Evolutionary conservation across 2,329 filamentous ascomycete genomes (phyloP).

Genomic region (Pseudogymnoascus sp.): DNA sequence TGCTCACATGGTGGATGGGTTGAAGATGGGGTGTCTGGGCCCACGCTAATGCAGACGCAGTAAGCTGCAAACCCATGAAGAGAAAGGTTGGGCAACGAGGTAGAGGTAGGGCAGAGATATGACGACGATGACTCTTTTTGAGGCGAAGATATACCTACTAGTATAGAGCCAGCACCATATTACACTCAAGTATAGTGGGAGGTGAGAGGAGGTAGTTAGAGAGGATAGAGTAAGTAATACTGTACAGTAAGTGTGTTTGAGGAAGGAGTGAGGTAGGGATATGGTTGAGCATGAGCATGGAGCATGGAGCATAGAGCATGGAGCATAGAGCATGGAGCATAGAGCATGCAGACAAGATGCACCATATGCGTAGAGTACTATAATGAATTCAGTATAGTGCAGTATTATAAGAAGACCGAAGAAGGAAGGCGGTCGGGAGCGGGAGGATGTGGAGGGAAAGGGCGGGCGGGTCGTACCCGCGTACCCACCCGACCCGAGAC

Average conservation of each 20-base stretch:
- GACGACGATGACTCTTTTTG: background rate
- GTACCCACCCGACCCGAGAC: too few species aligned
- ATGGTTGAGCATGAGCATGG: background rate
- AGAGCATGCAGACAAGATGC: too few species aligned
- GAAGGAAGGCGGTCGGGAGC: too few species aligned
- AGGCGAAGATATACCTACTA: background rate
- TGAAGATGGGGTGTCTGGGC: background rate
- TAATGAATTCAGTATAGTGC: too few species aligned
- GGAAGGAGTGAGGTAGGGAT: background rate
- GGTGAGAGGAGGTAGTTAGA: background rate
- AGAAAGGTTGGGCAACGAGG: slow-evolving; percentile 4
- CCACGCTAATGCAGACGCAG: background rate
- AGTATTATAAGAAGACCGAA: too few species aligned
- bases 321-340: too few species aligned
- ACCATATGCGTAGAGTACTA: too few species aligned
- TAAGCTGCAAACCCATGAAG: background rate
- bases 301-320: too few species aligned
- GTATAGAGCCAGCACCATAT: background rate
- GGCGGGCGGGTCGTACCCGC: too few species aligned
- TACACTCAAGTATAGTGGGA: background rate
- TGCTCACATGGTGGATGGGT: background rate
- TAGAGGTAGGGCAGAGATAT: background rate
- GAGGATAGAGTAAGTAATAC: background rate
- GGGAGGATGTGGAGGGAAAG: too few species aligned
- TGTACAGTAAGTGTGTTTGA: slow-evolving; percentile 1